Evolutionary conservation across 139 green algal species (phyloP), one percentile per base, ranked within the genome.

Genomic region (Eudorina sp.): DNA sequence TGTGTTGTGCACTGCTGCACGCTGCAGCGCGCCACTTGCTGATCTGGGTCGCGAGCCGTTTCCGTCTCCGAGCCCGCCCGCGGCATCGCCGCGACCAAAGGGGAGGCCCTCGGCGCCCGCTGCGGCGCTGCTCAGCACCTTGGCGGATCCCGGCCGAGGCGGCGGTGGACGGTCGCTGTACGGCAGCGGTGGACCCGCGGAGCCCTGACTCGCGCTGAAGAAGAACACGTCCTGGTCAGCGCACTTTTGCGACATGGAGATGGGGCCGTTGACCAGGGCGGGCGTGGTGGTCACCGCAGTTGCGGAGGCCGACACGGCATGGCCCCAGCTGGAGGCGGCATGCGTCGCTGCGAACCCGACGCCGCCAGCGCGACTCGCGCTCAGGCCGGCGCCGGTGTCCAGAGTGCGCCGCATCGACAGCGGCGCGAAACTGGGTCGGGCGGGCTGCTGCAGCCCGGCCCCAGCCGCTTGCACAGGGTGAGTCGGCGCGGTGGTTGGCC

Each of bases 241-340:
- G 48, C 48, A 51, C 31, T 83, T 68, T 48, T 83, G 75, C 6
- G 75, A 83, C 75, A 83, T 83, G 9, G 34, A 69, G n/a, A 83
- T 51, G 2, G 51, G 27, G 31, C 25, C 73, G 72, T 60, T 60
- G 25, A 40, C 72, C 6, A 19, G 11, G 18, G 36, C 69, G 27
- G 73, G 11, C 36, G n/a, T 18, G 3, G 48, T 69, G 18, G n/a
- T n/a, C n/a, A n/a, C n/a, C n/a, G n/a, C n/a, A n/a, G 75, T 8
- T 16, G 74, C 74, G 18, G n/a, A n/a, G n/a, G n/a, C n/a, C n/a
- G n/a, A n/a, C n/a, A n/a, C n/a, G n/a, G n/a, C n/a, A n/a, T n/a
- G n/a, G n/a, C n/a, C n/a, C n/a, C n/a, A n/a, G n/a, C n/a, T n/a
- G n/a, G n/a, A n/a, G n/a, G n/a, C n/a, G n/a, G n/a, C n/a, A n/a